Evolutionary conservation across 2,329 filamentous ascomycete species (phyloP).

Genomic region (Dendrostoma leiphaemia): DNA sequence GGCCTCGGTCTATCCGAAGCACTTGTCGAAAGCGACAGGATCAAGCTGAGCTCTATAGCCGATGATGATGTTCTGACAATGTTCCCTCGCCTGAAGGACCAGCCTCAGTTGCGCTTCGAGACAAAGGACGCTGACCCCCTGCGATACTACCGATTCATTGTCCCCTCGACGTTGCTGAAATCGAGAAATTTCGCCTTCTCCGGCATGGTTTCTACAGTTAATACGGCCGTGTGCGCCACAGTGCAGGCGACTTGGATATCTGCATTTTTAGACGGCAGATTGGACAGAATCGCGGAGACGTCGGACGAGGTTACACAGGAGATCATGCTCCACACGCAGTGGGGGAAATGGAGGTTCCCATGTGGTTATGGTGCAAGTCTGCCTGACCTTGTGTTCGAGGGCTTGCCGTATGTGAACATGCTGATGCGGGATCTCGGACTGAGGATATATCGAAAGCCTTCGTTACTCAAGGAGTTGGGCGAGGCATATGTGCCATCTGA

Average conservation of each 20-base stretch:
- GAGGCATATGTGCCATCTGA: slow-evolving; percentile 20
- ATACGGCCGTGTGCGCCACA: slow-evolving; percentile 32
- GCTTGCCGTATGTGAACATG: slow-evolving; percentile 48
- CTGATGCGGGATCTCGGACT: slow-evolving; percentile 22
- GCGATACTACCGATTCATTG: slow-evolving; percentile 16
- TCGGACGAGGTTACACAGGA: slow-evolving; percentile 36
- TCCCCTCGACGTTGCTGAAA: slow-evolving; percentile 8
- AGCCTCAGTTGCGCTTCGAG: slow-evolving; percentile 6
- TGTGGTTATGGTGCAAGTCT: slow-evolving; percentile 48
- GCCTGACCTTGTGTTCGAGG: slow-evolving; percentile 60
- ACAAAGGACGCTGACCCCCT: slow-evolving; percentile 6
- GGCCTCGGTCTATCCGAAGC: slow-evolving; percentile 6
- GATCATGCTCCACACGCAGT: slow-evolving; percentile 51
- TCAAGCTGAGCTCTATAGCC: slow-evolving; percentile 3
- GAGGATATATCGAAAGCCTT: slow-evolving; percentile 18
- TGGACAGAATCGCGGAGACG: slow-evolving; percentile 32
- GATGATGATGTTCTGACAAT: slow-evolving; percentile 2
- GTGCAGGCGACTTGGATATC: slow-evolving; percentile 52
- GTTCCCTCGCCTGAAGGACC: slow-evolving; percentile 10
- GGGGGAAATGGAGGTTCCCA: slow-evolving; percentile 52
- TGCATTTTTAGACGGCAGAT: slow-evolving; percentile 52
- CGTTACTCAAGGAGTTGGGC: slow-evolving; percentile 15
- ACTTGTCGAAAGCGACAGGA: slow-evolving; percentile 1
- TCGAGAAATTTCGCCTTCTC: slow-evolving; percentile 8
- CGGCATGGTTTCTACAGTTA: slow-evolving; percentile 25